Base-by-base conservation (phyloP, 345 rosid species). In the Punica granatum region DNA sequence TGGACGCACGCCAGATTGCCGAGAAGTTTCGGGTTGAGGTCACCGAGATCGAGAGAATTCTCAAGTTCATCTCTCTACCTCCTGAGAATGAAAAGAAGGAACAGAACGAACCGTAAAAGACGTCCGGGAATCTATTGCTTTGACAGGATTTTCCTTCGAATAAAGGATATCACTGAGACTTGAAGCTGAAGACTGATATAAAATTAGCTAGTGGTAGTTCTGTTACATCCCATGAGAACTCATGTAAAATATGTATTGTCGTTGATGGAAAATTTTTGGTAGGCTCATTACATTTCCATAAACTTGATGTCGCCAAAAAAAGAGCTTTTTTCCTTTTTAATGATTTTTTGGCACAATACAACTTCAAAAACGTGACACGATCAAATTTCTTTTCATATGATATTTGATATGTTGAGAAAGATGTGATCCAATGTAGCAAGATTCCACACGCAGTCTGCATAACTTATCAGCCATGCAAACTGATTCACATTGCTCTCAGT, bases 1-100 rank as follows among this genome's bases (percentile, higher is more conserved):
- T 91, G 90, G 83, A 84, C 70, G 70, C 76, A 37, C 74, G 74
- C 10, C 86, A 81, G 74, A 92, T 94, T 36, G 96, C 99, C 0
- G 73, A 78, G 56, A 90, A 78, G 77, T 92, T 88, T 70, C 79
- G 59, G 14, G 77, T 94, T 23, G 88, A 86, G 33, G 87, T 69
- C 36, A 61, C 75, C 9, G 92, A 85, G 73, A 88, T 94, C 41
- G 79, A 85, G 74, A 81, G 60, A 49, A 83, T 88, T 33, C 37
- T 89, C 33, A 83, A 82, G 77, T 84, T 76, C 69, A 43, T 89
- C 23, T 81, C 98, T 32, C 79, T 94, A 61, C 97, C 93, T 26
- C 83, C 83, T 6, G 95, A 89, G 72, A 79, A 81, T 66, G 64
- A 62, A 80, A 70, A 35, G 32, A 82, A 81, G 61, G 61, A 56